These are phyloP conservation scores for Acanthamoeba divionensis DNA, from an alignment of 208 protist species.

Conservation along the genomic window DNA sequence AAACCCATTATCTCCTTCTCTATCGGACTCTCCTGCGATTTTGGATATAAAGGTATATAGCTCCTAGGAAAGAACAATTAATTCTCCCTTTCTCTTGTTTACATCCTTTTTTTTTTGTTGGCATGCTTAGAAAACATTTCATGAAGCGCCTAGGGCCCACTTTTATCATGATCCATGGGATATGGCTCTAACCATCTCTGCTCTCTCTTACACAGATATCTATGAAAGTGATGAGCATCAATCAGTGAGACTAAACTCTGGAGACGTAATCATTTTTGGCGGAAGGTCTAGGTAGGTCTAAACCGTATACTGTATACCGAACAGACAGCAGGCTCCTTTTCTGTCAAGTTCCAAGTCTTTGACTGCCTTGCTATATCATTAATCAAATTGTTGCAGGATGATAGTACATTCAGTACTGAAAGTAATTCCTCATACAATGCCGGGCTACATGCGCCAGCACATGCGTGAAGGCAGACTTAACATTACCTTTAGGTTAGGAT, in stretches of 20 bases:
- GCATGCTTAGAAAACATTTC: background rate
- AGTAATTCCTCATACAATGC: slow-evolving; percentile 13
- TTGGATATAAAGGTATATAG: background rate
- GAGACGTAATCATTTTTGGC: slow-evolving; percentile 20
- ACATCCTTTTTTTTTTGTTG: background rate
- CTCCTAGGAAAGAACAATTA: background rate
- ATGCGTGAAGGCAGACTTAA: slow-evolving; percentile 26
- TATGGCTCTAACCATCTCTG: background rate
- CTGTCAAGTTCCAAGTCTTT: background rate
- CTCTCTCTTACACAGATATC: background rate
- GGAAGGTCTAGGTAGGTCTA: background rate
- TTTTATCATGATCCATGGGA: background rate
- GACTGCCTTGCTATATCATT: background rate
- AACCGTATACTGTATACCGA: too few relatives aligned
- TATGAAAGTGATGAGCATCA: slow-evolving; percentile 1
- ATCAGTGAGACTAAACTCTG: background rate
- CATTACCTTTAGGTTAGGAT: background rate
- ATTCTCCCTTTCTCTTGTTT: background rate
- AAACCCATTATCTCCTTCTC: background rate
- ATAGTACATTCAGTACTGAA: slow-evolving; percentile 12
- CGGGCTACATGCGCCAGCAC: background rate
- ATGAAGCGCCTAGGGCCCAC: too few relatives aligned
- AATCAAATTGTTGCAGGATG: background rate
- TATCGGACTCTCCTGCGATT: slow-evolving; percentile 2
- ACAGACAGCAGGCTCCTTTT: too few relatives aligned